Conservation (phyloP, 148 eudicot species). For the Simmondsia chinensis region DNA sequence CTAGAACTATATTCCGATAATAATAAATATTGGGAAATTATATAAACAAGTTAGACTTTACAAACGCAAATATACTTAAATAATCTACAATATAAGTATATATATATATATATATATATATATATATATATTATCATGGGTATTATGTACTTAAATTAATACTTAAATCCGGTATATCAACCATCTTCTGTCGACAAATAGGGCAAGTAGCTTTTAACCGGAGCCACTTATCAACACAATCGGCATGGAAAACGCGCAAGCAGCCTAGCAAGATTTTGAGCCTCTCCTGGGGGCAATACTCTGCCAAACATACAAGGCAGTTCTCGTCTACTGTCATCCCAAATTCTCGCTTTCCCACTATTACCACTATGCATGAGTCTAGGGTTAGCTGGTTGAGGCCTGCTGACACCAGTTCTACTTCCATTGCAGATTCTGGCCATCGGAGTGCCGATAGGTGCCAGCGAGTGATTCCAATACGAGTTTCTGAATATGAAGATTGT, state of each 20-base stretch:
- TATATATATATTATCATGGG: no score
- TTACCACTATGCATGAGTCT: conserved; percentile 32
- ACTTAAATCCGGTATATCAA: no score
- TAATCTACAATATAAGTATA: no score
- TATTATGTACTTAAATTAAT: no score
- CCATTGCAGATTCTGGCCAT: background rate
- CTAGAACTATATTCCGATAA: no score
- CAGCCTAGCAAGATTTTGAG: conserved; percentile 21
- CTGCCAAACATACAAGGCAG: conserved; percentile 9
- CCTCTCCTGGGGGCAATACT: background rate
- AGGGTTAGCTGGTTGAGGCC: conserved; percentile 40
- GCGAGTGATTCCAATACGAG: no score
- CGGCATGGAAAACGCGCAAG: conserved; percentile 42
- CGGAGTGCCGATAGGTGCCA: background rate
- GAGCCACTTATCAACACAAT: conserved; percentile 52
- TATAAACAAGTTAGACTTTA: no score
- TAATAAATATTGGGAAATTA: no score
- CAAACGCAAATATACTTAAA: no score
- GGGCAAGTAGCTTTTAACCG: conserved; percentile 38
- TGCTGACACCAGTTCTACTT: background rate
- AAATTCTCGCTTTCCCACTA: conserved; percentile 31
- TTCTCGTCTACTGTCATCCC: background rate
- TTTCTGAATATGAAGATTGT: no score
- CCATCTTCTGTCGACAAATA: no score
- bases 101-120: no score